Base-by-base conservation (phyloP, 2,329 filamentous ascomycete species). In the Didymella segeticola region DNA sequence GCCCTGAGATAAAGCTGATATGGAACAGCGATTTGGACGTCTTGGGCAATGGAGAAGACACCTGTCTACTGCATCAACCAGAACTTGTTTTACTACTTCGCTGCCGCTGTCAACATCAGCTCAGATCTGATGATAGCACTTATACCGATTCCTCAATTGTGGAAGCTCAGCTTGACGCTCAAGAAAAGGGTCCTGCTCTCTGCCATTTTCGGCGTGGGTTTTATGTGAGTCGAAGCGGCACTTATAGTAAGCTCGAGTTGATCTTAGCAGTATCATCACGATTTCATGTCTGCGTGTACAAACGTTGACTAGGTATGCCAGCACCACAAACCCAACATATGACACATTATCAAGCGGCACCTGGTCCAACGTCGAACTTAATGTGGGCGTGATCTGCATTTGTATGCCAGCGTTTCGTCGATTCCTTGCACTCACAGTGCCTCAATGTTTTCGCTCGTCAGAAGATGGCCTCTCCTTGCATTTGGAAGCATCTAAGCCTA, bases 141-240 rank as follows among this genome's bases (percentile, higher is more conserved):
- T 2, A 42, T 66, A 4, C 63, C 66, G 5, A 56, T 68, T 15
- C 63, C 62, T 0, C 38, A 63, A 8, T 22, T 69, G 1, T 50
- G 51, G 20, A 29, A 29, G 2, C 33, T 75, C 6, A 58, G 60
- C 11, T 53, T 75, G 23, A 50, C 39, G 9, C 19, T 48, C 4
- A 57, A 61, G 37, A 72, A 70, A 41, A 74, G 70, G 53, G 22
- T 73, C 5, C 57, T 57, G 30, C 51, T 75, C n/a, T 60, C 69
- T 39, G 43, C 61, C 29, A 70, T 75, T 57, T 73, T 74, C 43
- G 61, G 61, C 17, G 39, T 73, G 1, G 70, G 71, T 4, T 54
- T 71, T 25, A 64, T 77, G 75, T 78, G 61, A 62, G 73, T 60
- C 8, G 5, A 4, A 25, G 15, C 5, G 15, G 8, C 11, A 19